Base-by-base conservation (phyloP, 495 filamentous ascomycete genomes). In the Aspergillus heteromorphus region DNA sequence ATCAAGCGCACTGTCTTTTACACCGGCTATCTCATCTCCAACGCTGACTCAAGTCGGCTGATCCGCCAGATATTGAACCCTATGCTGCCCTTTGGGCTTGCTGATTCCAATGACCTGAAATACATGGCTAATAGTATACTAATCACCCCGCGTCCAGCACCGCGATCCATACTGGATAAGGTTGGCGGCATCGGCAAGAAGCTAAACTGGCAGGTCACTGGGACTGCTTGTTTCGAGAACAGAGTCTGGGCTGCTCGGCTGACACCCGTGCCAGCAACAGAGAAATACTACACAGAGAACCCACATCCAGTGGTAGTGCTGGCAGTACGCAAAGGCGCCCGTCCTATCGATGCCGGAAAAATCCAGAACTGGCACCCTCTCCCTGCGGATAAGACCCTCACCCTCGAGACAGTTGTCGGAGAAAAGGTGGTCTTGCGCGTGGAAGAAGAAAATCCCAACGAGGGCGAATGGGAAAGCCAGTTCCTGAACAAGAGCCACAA, bases 1-100 rank as follows among this genome's bases (percentile, higher is more conserved):
- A 91, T 98, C 66, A 91, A 86, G 67, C 89, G 89, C 56, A 87
- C 84, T 11, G 84, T 96, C 45, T 89, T 92, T 73, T 97, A 89
- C 75, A 96, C 92, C n/a, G 92, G 89, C 36, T 97, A 97, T 71
- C 77, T 96, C 58, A 84, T 98, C 64, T 77, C 80, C 20, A 73
- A 80, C 41, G 64, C 79, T 25, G 87, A 89, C 61, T 86, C 87
- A 4, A 79, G 85, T 54, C 79, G 79, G 42, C 73, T 98, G 17
- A 79, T 89, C 43, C 75, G 77, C 2, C 80, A 91, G 47, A 72
- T 87, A 38, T 74, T 87, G 41, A 72, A 82, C 16, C 85, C 87
- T 6, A 58, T 71, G 40, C 52, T 75, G 34, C 72, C 73, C 40
- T 58, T 62, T 7, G 73, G 73, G 48, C 62, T 75, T 48, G 59